Conservation (phyloP, 1,139 yeast genomes). For the Torulaspora globosa region DNA sequence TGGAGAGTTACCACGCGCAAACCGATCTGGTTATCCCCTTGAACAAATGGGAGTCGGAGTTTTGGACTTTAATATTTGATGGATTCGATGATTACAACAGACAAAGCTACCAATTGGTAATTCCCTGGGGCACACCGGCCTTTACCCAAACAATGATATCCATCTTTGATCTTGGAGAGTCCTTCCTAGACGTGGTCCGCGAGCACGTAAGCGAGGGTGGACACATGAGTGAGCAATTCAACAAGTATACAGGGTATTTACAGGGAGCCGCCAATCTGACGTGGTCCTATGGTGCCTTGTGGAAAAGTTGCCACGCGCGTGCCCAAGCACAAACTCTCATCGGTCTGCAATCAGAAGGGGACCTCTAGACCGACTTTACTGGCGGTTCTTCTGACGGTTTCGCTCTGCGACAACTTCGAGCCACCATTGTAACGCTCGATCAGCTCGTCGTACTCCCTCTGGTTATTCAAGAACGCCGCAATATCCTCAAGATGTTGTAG, state of each 20-base stretch:
- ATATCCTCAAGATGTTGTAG: slow-evolving; percentile 34
- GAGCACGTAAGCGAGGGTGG: slow-evolving; percentile 73
- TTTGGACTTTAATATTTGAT: slow-evolving; percentile 30
- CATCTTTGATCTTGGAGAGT: slow-evolving; percentile 63
- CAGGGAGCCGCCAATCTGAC: slow-evolving; percentile 85
- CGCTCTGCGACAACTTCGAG: slow-evolving; percentile 68
- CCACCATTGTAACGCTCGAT: slow-evolving; percentile 88
- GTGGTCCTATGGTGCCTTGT: slow-evolving; percentile 85
- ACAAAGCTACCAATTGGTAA: slow-evolving; percentile 24
- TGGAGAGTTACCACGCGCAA: slow-evolving; percentile 35
- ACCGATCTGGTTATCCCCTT: slow-evolving; percentile 37
- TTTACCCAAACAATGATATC: slow-evolving; percentile 46
- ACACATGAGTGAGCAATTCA: slow-evolving; percentile 84
- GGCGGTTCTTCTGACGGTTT: slow-evolving; percentile 75
- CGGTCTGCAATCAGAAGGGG: slow-evolving; percentile 36
- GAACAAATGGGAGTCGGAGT: slow-evolving; percentile 20
- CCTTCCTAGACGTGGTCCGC: slow-evolving; percentile 67
- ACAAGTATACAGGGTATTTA: slow-evolving; percentile 73
- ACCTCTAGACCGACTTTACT: slow-evolving; percentile 75
- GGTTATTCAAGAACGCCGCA: slow-evolving; percentile 60
- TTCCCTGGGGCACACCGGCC: slow-evolving; percentile 47
- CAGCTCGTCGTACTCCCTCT: slow-evolving; percentile 71
- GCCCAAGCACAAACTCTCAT: slow-evolving; percentile 7
- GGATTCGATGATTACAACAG: slow-evolving; percentile 8
- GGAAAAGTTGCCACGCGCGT: slow-evolving; percentile 69